Evolutionary conservation across 2,329 filamentous ascomycete species (phyloP), one percentile per base, ranked within the genome.

Genomic region (Apiospora rasikravindrae): DNA sequence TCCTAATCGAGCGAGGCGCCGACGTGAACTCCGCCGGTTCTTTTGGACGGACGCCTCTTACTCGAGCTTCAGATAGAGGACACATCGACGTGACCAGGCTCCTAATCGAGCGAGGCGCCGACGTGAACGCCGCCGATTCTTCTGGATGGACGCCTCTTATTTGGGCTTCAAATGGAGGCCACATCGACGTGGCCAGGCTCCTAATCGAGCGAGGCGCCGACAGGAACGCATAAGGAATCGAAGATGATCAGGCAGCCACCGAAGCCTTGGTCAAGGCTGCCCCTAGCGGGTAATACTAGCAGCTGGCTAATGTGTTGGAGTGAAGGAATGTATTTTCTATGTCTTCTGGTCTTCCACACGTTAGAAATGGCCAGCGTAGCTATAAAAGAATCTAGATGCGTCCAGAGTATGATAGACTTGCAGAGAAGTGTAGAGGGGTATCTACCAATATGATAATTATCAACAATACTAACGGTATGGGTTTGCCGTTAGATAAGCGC

Each of bases 21-120:
- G 26, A 64, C n/a, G n/a, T n/a, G n/a, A n/a, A n/a, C n/a, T n/a
- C n/a, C n/a, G n/a, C n/a, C n/a, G n/a, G n/a, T n/a, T n/a, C n/a
- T n/a, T 37, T 26, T 73, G 72, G 37, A 69, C 45, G 42, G 67
- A 72, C 29, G n/a, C 53, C 71, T 71, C 24, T 47, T 2, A 8
- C 26, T 57, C 77, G 8, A 14, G 53, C 29, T 33, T 61, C 29
- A 26, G 19, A 26, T 6, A 26, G 53, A 33, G 53, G 53, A 13
- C n/a, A 61, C 11, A 19, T 61, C 53, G 53, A 61, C n/a, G n/a
- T 61, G 7, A 24, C n/a, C 29, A 11, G n/a, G 29, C 2, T 61
- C 19, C 53, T 61, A 10, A 16, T 61, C 16, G 53, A 61, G 2
- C 53, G n/a, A 11, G 53, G 53, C 53, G 53, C 53, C 53, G 53